A percentile compares a stretch with the other conserved stretches of the same genome.
These are phyloP conservation scores for Mortierella sp. DNA, from an alignment of 371 early-diverging fungal species.

Conservation along the genomic window DNA sequence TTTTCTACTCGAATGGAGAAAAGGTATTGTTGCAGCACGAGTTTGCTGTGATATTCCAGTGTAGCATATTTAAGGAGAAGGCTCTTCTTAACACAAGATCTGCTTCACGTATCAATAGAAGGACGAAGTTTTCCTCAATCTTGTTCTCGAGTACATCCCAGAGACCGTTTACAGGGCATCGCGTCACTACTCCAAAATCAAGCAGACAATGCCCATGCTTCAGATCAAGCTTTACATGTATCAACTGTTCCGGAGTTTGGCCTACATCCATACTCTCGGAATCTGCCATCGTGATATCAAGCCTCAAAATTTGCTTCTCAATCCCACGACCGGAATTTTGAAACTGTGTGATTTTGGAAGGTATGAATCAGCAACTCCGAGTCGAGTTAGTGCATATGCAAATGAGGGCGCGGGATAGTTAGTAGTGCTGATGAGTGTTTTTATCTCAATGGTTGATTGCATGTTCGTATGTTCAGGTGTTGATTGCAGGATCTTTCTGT, in stretches of 20 bases:
- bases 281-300: slow-evolving; percentile 97
- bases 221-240: slow-evolving; percentile 97
- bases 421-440: not conserved
- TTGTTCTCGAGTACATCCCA: slow-evolving; percentile 94
- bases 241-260: slow-evolving; percentile 95
- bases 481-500: slow-evolving; percentile 4
- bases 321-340: slow-evolving; percentile 88
- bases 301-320: slow-evolving; percentile 98
- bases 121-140: slow-evolving; percentile 94
- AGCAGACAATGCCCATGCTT: slow-evolving; percentile 94
- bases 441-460: not conserved
- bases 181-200: slow-evolving; percentile 87
- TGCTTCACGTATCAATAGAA: slow-evolving; percentile 57
- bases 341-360: slow-evolving; percentile 99
- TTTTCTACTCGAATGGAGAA: slow-evolving; percentile 91
- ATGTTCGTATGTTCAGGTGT: not conserved
- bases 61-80: not conserved
- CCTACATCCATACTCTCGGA: slow-evolving; percentile 96
- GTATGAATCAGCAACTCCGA: slow-evolving; percentile 50
- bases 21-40: slow-evolving; percentile 60
- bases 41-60: not conserved
- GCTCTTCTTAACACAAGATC: not conserved
- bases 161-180: slow-evolving; percentile 94
- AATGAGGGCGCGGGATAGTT: not conserved
- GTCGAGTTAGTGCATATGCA: not conserved